These are phyloP conservation scores for Pseudocercospora vitis DNA, from an alignment of 2,329 filamentous ascomycete species.

Conservation along the genomic window DNA sequence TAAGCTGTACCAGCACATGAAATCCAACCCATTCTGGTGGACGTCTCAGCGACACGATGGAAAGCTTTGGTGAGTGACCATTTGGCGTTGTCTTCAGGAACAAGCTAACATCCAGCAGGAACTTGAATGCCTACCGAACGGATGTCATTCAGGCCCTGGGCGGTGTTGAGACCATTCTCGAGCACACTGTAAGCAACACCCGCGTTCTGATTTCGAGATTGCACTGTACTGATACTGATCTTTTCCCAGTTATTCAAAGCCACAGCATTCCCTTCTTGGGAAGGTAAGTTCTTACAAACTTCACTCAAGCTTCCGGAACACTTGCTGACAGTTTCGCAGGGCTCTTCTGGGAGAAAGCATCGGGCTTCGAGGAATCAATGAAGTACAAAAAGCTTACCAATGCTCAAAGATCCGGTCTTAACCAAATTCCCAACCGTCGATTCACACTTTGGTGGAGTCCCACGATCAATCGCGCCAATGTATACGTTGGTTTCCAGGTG, in stretches of 20 bases:
- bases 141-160: constrained; percentile 95
- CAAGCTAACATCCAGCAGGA: background rate
- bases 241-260: constrained; percentile 70
- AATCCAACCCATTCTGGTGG: constrained; percentile 99
- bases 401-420: constrained; percentile 91
- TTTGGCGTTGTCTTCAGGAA: background rate
- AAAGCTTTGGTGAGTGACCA: constrained; percentile 77
- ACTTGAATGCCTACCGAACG: constrained; percentile 87
- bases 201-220: constrained; percentile 79
- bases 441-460: constrained; percentile 97
- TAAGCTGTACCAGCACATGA: constrained; percentile 98
- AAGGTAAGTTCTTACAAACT: constrained; percentile 94
- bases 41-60: constrained; percentile 96
- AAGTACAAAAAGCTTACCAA: constrained; percentile 99
- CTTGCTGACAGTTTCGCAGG: constrained; percentile 34
- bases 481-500: constrained; percentile 99
- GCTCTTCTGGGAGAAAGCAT: constrained; percentile 26
- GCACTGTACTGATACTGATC: background rate
- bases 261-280: constrained; percentile 95
- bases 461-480: constrained; percentile 64
- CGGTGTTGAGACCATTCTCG: constrained; percentile 95
- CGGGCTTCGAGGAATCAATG: constrained; percentile 60
- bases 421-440: constrained; percentile 97
- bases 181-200: constrained; percentile 61
- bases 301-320: no score